Base-by-base conservation (phyloP, 495 filamentous ascomycete species). In the Xylaria castorea region DNA sequence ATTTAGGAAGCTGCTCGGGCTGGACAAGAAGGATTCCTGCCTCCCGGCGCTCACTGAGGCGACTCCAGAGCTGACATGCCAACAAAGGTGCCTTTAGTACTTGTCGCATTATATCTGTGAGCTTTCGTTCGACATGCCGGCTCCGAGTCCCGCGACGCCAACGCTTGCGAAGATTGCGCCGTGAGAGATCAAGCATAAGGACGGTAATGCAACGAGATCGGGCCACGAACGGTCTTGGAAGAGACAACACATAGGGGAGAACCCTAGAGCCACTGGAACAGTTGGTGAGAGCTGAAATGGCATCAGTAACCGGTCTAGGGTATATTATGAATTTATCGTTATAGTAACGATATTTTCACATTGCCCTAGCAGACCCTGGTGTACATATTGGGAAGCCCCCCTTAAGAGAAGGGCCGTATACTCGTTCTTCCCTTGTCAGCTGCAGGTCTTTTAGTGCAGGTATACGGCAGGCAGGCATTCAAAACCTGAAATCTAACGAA, bases 91-190 rank as follows among this genome's bases (percentile, higher is more conserved):
- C 64, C 73, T 76, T 20, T 66, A 64, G 58, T 42, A 72, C 16
- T 20, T 78, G 27, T 71, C 70, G 5, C n/a, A 62, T 30, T 75
- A 75, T 66, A 53, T 60, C 34, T 73, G 72, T 14, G 64, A 72
- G 34, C 66, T 80, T 5, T 68, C 72, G n/a, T 73, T 76, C 34
- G 78, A 78, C 30, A 71, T 79, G 16, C 74, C 77, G n/a, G 68
- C 73, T 27, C 72, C 73, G 16, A 75, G 58, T 27, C 34, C 30
- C 25, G 73, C 66, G 68, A 74, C 75, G 16, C 72, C 60, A n/a
- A 55, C 67, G 50, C 72, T 80, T 14, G 66, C 67, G 5, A 74
- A 61, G 60, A 65, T 80, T 32, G 72, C 74, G 22, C 72, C 74
- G 46, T 78, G 74, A 75, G 70, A 73, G 66, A 73, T 75, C 34